A percentile compares a stretch with the other conserved stretches of the same genome.
Evolutionary conservation across 768 basidiomycete genomes (phyloP).

Genomic region (Pleurotus giganteus): DNA sequence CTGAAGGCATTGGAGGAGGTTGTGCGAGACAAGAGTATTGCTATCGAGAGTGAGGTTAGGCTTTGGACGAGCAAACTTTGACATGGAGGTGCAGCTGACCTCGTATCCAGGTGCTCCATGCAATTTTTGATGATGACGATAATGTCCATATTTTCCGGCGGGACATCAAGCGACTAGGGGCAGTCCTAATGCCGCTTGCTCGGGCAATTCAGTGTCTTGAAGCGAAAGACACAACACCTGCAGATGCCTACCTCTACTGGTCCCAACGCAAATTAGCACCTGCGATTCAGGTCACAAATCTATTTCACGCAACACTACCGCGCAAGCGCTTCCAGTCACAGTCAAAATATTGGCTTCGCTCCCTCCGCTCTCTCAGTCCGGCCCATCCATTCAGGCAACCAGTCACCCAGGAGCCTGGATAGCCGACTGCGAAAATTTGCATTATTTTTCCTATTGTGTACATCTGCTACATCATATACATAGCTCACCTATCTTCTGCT

Average conservation of each 20-base stretch:
- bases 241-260: slow-evolving; percentile 20
- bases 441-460: too few relatives aligned
- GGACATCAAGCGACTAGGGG: slow-evolving; percentile 9
- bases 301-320: too few relatives aligned
- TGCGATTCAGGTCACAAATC: too few relatives aligned
- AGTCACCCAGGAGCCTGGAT: too few relatives aligned
- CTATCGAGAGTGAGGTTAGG: slow-evolving; percentile 11
- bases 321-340: too few relatives aligned
- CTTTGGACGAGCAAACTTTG: background rate
- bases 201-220: slow-evolving; percentile 20
- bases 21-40: slow-evolving; percentile 9
- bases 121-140: slow-evolving; percentile 12
- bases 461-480: too few relatives aligned
- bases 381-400: too few relatives aligned
- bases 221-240: slow-evolving; percentile 14
- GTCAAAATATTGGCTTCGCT: too few relatives aligned
- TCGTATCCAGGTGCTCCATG: background rate
- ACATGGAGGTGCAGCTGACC: background rate
- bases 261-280: too few relatives aligned
- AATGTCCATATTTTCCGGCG: slow-evolving; percentile 8
- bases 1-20: slow-evolving; percentile 16
- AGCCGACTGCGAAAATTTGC: too few relatives aligned
- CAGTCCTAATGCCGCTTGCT: slow-evolving; percentile 16
- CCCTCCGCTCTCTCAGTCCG: too few relatives aligned
- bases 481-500: too few relatives aligned